Base-by-base conservation (phyloP, 352 stramenopile species). In the Thraustotheca clavata region DNA sequence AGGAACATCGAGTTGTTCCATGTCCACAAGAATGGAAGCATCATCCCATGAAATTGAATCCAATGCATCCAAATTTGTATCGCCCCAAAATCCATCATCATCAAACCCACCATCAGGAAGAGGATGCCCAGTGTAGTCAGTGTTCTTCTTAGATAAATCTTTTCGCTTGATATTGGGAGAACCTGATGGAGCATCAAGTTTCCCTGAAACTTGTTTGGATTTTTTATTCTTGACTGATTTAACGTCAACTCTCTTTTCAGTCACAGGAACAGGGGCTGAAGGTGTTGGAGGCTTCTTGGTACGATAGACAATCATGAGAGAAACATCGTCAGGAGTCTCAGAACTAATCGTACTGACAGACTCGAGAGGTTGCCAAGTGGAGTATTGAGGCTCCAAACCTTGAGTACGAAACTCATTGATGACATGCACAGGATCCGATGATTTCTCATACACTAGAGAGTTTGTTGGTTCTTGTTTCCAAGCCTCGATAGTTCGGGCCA, bases 21-120 rank as follows among this genome's bases (percentile, higher is more conserved):
- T 89, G 3, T 76, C 81, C 33, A 73, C 76, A 12, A 91, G 72
- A 18, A 94, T 79, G 2, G 76, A 77, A 1, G 80, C 70, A 41
- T 94, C 85, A 46, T 94, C 81, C 85, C 85, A 94, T 11, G 84
- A 81, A 8, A 79, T 82, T 5, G 85, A 86, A 72, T 94, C 85
- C 26, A 94, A 65, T 4, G 80, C 83, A 66, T 92, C 85, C 48
- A 94, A 68, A 66, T 94, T 92, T 8, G 85, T 92, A 43, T 92
- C 81, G 12, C 85, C 85, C 85, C 85, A 94, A 47, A 94, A 94
- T 27, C 78, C 76, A 59, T 92, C 83, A 49, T 94, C 85, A 40
- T 81, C 81, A 60, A 92, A 89, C 46, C 88, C 83, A 18, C 80
- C 71, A 27, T 91, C 81, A 0, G 79, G 76, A 1, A 93, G 62